Percentiles rank a stretch among this genome's conserved stretches.
Conservation (phyloP, 2,329 filamentous ascomycete genomes). For the Trichophyton schoenleinii region DNA sequence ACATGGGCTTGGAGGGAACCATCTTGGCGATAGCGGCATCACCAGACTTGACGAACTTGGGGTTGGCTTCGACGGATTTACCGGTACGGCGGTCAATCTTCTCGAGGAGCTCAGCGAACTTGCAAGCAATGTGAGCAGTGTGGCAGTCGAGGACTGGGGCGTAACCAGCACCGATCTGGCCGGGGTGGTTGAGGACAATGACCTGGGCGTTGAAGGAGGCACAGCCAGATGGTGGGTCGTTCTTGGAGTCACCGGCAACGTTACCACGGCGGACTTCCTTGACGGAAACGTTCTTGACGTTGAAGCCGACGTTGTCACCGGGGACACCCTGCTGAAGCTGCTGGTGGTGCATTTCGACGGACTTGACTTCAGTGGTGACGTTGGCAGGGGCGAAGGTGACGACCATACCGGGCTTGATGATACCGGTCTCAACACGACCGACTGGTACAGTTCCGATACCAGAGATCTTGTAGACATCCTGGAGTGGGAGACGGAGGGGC, state of each 20-base stretch:
- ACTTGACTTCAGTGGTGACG: conserved; percentile 99
- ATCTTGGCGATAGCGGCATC: conserved; percentile 99
- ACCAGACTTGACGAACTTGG: conserved; percentile 99
- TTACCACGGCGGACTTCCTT: conserved; percentile 99
- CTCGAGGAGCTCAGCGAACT: conserved; percentile 98
- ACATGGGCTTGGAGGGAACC: conserved; percentile 99
- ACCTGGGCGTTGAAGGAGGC: conserved; percentile 99
- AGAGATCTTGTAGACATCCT: conserved; percentile 99
- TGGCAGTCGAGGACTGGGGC: conserved; percentile 99
- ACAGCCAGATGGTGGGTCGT: conserved; percentile 80
- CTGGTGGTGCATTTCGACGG: conserved; percentile 99
- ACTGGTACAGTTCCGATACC: conserved; percentile 99
- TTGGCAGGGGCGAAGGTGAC: conserved; percentile 97
- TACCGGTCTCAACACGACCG: conserved; percentile 99
- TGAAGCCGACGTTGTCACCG: conserved; percentile 99
- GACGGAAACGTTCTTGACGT: conserved; percentile 99
- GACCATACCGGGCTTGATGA: conserved; percentile 71
- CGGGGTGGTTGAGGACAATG: conserved; percentile 99
- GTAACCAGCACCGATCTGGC: conserved; percentile 98
- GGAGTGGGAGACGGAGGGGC: conserved; percentile 98
- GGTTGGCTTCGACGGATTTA: conserved; percentile 80
- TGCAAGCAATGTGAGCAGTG: conserved; percentile 99
- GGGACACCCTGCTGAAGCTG: conserved; percentile 89
- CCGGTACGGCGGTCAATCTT: conserved; percentile 99
- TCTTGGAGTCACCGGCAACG: conserved; percentile 99